Conservation (phyloP, 257 asterid genomes). For the Nicotiana obtusifolia region DNA sequence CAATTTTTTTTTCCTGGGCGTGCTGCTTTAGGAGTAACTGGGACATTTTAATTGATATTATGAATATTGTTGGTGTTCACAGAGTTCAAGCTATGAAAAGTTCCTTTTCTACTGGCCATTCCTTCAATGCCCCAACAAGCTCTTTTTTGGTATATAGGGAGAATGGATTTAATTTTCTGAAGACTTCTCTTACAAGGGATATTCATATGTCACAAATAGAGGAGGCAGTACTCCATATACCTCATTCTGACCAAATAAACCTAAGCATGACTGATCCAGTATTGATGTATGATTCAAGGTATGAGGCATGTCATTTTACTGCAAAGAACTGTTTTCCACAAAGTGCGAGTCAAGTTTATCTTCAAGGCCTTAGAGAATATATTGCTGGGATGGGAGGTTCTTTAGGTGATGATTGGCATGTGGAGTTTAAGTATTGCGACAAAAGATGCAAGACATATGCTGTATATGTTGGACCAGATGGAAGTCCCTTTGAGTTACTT, state of each 20-base stretch:
- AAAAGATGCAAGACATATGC: conserved; percentile 48
- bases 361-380: conserved; percentile 60
- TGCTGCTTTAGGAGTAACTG: neutral
- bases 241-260: conserved; percentile 19
- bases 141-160: conserved; percentile 20
- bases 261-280: conserved; percentile 21
- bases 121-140: conserved; percentile 19
- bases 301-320: conserved; percentile 24
- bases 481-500: conserved; percentile 59
- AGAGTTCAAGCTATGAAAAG: conserved; percentile 43
- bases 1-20: neutral
- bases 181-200: conserved; percentile 22
- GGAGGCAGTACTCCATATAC: conserved; percentile 19
- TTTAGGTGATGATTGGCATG: conserved; percentile 77
- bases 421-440: conserved; percentile 58
- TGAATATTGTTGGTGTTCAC: conserved; percentile 22
- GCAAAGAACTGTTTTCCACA: conserved; percentile 25
- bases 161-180: conserved; percentile 26
- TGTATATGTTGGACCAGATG: conserved; percentile 66
- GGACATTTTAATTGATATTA: neutral
- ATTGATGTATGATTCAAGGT: conserved; percentile 27
- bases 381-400: conserved; percentile 61
- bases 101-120: conserved; percentile 34
- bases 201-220: conserved; percentile 26
- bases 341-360: conserved; percentile 45